Evolutionary conservation across 2,329 filamentous ascomycete genomes (phyloP).

Genomic region (Microdochium nivale): DNA sequence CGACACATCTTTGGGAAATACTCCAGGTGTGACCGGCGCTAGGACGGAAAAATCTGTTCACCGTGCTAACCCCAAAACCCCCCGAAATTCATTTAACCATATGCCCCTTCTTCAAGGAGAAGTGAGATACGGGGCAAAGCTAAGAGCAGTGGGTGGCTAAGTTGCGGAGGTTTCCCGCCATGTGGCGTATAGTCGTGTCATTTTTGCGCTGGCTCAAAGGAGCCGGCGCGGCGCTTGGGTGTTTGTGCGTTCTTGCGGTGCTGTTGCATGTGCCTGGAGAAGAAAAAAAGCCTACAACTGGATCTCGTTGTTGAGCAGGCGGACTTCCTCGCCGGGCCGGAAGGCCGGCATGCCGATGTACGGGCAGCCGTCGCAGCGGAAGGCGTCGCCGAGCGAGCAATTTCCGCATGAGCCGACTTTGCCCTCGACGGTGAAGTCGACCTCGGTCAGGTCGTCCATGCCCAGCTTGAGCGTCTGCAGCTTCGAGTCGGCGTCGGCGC

Average conservation of each 20-base stretch:
- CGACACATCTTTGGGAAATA: no score
- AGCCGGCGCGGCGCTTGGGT: neutral
- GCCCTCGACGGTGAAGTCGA: slow-evolving; percentile 96
- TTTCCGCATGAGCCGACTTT: slow-evolving; percentile 94
- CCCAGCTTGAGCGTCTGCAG: slow-evolving; percentile 64
- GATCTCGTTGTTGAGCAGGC: slow-evolving; percentile 75
- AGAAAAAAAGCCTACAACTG: slow-evolving; percentile 50
- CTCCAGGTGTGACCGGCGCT: no score
- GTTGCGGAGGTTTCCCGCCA: no score
- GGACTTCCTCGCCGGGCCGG: slow-evolving; percentile 92
- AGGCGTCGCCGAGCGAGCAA: slow-evolving; percentile 87
- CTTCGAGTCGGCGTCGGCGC: slow-evolving; percentile 51
- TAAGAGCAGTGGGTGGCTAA: no score
- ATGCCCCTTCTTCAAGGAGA: no score
- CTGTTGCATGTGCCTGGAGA: neutral
- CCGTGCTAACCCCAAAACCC: no score
- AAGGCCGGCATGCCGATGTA: slow-evolving; percentile 65
- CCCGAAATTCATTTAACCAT: no score
- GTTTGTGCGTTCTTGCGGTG: neutral
- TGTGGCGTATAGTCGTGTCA: neutral
- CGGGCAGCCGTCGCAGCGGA: slow-evolving; percentile 56
- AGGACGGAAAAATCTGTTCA: no score
- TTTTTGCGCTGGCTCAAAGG: neutral
- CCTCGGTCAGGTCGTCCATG: slow-evolving; percentile 72
- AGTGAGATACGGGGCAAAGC: no score